A percentile compares a stretch with the other conserved stretches of the same genome.
Evolutionary conservation across 768 basidiomycete genomes (phyloP).

Genomic region (Trametes meyenii): DNA sequence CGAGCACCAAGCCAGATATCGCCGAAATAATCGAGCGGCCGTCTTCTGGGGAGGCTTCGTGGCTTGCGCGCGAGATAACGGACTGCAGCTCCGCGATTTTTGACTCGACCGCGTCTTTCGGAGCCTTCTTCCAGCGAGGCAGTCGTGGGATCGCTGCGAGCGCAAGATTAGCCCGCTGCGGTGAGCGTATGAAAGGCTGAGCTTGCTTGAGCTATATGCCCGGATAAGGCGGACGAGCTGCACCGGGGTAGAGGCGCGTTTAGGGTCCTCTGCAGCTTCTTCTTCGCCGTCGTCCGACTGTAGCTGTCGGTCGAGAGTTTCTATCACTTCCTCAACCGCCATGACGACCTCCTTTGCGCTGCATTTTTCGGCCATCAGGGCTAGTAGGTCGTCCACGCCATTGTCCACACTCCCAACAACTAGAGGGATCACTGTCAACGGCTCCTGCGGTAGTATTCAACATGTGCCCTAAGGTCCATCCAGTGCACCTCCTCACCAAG

Average conservation of each 20-base stretch:
- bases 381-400: conserved; percentile 38
- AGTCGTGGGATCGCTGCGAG: conserved; percentile 31
- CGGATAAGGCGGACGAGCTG: conserved; percentile 31
- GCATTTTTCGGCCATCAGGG: conserved; percentile 32
- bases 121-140: conserved; percentile 22
- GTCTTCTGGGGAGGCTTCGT: conserved; percentile 12
- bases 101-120: conserved; percentile 19
- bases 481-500: conserved; percentile 18
- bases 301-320: conserved; percentile 30
- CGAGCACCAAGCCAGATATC: conserved; percentile 1
- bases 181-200: not conserved
- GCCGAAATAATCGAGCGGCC: conserved; percentile 12
- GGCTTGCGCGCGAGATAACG: not conserved
- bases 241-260: conserved; percentile 2
- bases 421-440: conserved; percentile 40
- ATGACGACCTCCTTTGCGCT: conserved; percentile 48
- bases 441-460: conserved; percentile 37
- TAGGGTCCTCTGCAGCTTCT: conserved; percentile 9
- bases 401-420: conserved; percentile 37
- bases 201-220: conserved; percentile 28
- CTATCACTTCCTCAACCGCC: conserved; percentile 43
- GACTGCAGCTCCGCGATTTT: conserved; percentile 25
- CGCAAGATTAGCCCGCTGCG: not conserved
- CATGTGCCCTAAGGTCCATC: not conserved
- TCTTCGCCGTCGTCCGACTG: conserved; percentile 30